phyloP scores from a whole-genome alignment of 2,329 filamentous ascomycete genomes.

The Huntiella abstrusa region DNA sequence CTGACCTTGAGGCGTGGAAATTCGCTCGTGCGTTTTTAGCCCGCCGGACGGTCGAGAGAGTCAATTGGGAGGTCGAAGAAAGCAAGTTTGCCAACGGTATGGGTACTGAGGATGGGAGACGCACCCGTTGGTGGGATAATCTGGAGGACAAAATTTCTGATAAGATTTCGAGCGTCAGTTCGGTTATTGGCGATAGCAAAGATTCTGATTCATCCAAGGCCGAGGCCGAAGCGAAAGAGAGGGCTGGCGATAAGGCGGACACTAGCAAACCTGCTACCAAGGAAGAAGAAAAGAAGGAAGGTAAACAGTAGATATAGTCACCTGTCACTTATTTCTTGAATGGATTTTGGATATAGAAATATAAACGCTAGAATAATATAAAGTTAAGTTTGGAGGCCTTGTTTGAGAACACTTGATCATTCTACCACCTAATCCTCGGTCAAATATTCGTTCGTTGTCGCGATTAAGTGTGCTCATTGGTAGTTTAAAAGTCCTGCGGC shows the following conservation, averaged over 20 bases:
- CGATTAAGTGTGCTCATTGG: too few species aligned
- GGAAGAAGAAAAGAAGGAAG: background rate
- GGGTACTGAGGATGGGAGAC: conserved; percentile 29
- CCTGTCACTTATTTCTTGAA: background rate
- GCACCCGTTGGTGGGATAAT: conserved; percentile 20
- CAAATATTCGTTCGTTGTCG: too few species aligned
- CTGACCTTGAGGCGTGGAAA: conserved; percentile 60
- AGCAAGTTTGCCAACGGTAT: conserved; percentile 42
- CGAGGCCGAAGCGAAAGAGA: background rate
- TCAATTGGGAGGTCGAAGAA: conserved; percentile 53
- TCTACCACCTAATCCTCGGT: too few species aligned
- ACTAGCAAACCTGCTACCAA: background rate
- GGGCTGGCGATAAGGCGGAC: background rate
- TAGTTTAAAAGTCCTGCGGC: too few species aligned
- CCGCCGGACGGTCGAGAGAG: conserved; percentile 40
- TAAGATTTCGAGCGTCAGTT: conserved; percentile 7
- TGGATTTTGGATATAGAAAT: background rate
- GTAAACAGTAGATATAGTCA: background rate
- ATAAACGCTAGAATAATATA: too few species aligned
- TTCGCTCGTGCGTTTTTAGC: conserved; percentile 53
- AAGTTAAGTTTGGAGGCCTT: too few species aligned
- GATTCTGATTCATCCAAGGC: background rate
- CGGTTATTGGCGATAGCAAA: background rate
- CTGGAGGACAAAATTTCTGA: conserved; percentile 12
- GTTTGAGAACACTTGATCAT: too few species aligned